A percentile compares a stretch with the other conserved stretches of the same genome.
These are phyloP conservation scores for Phytophthora pseudosyringae DNA, from an alignment of 352 stramenopile genomes.

Conservation along the genomic window DNA sequence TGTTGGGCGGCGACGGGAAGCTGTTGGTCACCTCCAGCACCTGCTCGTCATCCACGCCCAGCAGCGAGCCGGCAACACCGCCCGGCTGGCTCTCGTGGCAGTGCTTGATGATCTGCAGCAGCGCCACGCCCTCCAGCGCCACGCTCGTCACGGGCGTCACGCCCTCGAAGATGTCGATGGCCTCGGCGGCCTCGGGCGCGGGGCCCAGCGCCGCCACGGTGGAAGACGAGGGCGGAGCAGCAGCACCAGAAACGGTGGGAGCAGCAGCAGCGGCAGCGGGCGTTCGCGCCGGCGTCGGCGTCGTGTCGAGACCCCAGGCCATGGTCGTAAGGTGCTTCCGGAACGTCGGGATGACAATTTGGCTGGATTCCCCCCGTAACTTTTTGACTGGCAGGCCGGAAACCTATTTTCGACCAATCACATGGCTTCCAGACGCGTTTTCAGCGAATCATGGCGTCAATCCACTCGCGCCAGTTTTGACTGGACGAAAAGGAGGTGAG, in stretches of 20 bases:
- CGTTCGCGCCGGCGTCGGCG: constrained; percentile 34
- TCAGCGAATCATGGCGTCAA: constrained; percentile 26
- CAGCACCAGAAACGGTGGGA: not conserved
- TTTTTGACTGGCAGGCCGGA: constrained; percentile 56
- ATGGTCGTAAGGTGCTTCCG: constrained; percentile 41
- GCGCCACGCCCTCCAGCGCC: constrained; percentile 81
- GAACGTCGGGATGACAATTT: constrained; percentile 15
- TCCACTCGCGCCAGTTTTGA: constrained; percentile 5
- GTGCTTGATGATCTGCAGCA: constrained; percentile 98
- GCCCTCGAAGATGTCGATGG: constrained; percentile 77
- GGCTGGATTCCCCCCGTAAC: constrained; percentile 25
- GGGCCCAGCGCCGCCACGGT: constrained; percentile 22
- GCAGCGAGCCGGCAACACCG: constrained; percentile 95
- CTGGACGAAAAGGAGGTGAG: constrained; percentile 51
- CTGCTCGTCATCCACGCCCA: constrained; percentile 93
- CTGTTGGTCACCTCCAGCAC: constrained; percentile 97
- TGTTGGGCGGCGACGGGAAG: constrained; percentile 94
- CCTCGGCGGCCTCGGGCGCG: constrained; percentile 40
- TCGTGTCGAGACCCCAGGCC: constrained; percentile 68
- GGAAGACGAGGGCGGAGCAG: constrained; percentile 5
- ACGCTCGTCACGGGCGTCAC: constrained; percentile 71
- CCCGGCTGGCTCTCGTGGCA: constrained; percentile 95
- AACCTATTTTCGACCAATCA: constrained; percentile 52
- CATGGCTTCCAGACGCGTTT: not conserved
- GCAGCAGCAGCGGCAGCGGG: constrained; percentile 15